These are phyloP conservation scores for Przewalskia tangutica DNA, from an alignment of 257 asterid genomes.

Conservation along the genomic window DNA sequence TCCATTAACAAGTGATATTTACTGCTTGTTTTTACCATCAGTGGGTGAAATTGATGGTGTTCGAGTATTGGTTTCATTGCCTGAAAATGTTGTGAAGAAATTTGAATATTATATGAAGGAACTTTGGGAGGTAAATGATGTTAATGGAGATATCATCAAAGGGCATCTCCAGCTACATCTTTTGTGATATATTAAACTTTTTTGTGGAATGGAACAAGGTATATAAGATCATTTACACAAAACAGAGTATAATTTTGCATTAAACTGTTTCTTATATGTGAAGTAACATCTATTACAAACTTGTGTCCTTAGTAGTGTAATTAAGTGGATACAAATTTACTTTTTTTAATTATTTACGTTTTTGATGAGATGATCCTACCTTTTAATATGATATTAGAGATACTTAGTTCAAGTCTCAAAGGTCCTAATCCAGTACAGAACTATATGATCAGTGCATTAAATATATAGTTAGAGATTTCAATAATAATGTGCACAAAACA, in stretches of 20 bases:
- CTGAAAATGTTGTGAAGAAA: conserved; percentile 33
- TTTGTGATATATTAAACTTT: neutral
- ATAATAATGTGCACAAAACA: no score
- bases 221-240: neutral
- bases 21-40: conserved; percentile 62
- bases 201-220: neutral
- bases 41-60: conserved; percentile 29
- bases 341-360: no score
- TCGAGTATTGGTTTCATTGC: conserved; percentile 66
- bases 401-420: no score
- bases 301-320: no score
- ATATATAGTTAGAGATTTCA: no score
- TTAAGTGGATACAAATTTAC: no score
- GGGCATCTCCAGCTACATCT: conserved; percentile 9
- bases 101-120: conserved; percentile 60
- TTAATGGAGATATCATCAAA: conserved; percentile 25
- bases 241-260: neutral
- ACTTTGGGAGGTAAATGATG: conserved; percentile 6
- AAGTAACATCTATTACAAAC: no score
- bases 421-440: no score
- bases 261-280: neutral
- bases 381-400: no score
- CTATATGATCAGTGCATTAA: no score
- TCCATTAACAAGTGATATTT: conserved; percentile 52
- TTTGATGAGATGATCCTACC: no score